phyloP scores from a whole-genome alignment of 345 rosid species.

The Viola odorata region DNA sequence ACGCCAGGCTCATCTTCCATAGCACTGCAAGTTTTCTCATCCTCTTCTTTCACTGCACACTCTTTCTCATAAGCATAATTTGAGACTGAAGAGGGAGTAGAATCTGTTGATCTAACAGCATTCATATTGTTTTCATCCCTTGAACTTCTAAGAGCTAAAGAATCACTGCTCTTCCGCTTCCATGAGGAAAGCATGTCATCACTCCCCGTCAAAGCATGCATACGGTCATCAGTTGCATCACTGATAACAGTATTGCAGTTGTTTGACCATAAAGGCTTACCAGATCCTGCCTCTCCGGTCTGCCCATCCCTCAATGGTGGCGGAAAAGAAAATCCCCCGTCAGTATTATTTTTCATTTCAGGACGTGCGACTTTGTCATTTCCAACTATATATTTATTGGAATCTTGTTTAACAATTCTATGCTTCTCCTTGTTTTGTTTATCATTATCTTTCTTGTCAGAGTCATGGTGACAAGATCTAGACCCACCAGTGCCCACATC shows the following conservation, averaged over 20 bases:
- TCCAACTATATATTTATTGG: conserved; percentile 33
- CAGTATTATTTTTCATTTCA: conserved; percentile 45
- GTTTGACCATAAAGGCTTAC: conserved; percentile 65
- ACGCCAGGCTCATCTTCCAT: conserved; percentile 71
- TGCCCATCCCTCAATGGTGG: conserved; percentile 60
- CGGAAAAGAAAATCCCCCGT: conserved; percentile 72
- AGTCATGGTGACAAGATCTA: conserved; percentile 38
- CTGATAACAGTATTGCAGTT: conserved; percentile 36
- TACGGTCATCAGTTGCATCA: conserved; percentile 44
- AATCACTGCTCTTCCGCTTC: conserved; percentile 76
- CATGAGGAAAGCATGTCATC: conserved; percentile 71
- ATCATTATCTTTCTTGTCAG: conserved; percentile 49
- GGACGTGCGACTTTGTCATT: conserved; percentile 43
- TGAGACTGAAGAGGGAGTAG: conserved; percentile 64
- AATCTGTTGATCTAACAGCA: conserved; percentile 54
- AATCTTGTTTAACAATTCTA: conserved; percentile 42
- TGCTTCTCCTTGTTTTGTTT: conserved; percentile 40
- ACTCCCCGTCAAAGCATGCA: conserved; percentile 49
- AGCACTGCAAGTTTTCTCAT: conserved; percentile 37
- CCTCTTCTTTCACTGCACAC: conserved; percentile 49
- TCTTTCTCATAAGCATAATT: conserved; percentile 58
- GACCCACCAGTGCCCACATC: conserved; percentile 53
- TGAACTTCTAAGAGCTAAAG: conserved; percentile 66
- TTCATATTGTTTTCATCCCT: conserved; percentile 58
- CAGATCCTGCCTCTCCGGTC: conserved; percentile 46